Conservation (phyloP, 768 basidiomycete genomes). For the Psilocybe sp. region DNA sequence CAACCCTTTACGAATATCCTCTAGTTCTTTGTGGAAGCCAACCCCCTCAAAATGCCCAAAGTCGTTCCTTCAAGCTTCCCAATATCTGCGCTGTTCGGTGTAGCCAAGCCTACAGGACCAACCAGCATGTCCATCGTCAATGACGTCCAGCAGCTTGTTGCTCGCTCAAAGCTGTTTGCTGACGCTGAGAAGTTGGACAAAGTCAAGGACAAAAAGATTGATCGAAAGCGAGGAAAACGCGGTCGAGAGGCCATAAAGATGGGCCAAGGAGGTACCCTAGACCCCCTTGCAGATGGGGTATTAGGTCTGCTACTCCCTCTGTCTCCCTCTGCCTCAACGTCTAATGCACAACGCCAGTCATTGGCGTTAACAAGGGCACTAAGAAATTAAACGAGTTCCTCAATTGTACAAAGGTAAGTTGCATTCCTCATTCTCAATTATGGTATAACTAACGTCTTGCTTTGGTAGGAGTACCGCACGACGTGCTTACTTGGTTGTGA, state of each 20-base stretch:
- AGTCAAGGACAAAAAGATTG: constrained; percentile 43
- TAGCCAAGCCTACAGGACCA: constrained; percentile 90
- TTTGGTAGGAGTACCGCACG: constrained; percentile 81
- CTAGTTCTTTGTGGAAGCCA: not conserved
- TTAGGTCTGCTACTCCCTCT: constrained; percentile 51
- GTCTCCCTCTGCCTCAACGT: not conserved
- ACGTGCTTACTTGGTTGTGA: constrained; percentile 91
- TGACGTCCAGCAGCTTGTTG: constrained; percentile 76
- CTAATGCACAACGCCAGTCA: constrained; percentile 45
- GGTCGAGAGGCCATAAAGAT: constrained; percentile 65
- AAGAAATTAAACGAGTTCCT: constrained; percentile 83
- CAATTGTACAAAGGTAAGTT: constrained; percentile 80
- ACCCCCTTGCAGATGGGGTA: constrained; percentile 95
- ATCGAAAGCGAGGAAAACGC: constrained; percentile 40
- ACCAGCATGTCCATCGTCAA: constrained; percentile 91
- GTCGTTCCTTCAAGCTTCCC: constrained; percentile 50
- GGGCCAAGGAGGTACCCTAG: constrained; percentile 92
- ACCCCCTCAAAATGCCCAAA: constrained; percentile 61
- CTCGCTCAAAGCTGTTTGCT: constrained; percentile 77
- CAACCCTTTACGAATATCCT: too few relatives aligned
- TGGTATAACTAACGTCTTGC: not conserved
- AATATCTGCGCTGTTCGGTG: constrained; percentile 79
- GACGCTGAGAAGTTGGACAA: constrained; percentile 54
- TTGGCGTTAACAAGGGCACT: constrained; percentile 88
- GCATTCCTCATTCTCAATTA: too few relatives aligned